Evolutionary conservation across 768 basidiomycete genomes (phyloP), one percentile per base, ranked within the genome.

Genomic region (Calocybe gangraenosa): DNA sequence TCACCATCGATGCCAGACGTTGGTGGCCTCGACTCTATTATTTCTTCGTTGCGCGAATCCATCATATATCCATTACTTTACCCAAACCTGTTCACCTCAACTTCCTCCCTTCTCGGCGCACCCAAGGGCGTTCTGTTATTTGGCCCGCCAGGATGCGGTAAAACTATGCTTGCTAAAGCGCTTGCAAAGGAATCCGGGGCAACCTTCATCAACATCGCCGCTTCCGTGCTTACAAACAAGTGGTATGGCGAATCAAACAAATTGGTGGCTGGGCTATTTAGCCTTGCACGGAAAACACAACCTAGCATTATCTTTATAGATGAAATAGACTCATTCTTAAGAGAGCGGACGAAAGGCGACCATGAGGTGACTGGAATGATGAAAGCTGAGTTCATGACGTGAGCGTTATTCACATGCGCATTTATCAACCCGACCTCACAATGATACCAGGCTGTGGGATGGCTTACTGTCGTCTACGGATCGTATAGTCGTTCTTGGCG

Each of bases 331-430:
- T 91, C 89, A 1, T 92, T 99, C 64, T 67, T 99, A 62, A 74
- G 94, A 44, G 90, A 95, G 61, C 74, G 96, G 49, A 82, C 83
- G 20, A 78, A 81, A 45, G 84, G 85, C 8, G 95, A 98, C 58
- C 96, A 99, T 61, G 96, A 99, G 58, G 95, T 92, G 41, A 98
- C 93, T 28, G 93, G 86, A 3, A 97, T 97, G 92, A 94, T 97
- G 80, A 96, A 97, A 65, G 93, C 93, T 0, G 89, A 92, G 58
- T 91, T 91, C 56, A 91, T 92, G 88, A 91, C 87, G 87, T 89
- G 60, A 48, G 84, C 69, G 0, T 18, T 8, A 28, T 28, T 28
- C 6, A 28, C 6, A 11, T 28, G 25, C 25, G n/a, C n/a, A n/a
- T n/a, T 11, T 28, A 28, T 28, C 25, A 28, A 11, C 25, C 11